A percentile compares a stretch with the other conserved stretches of the same genome.
Evolutionary conservation across 2,329 filamentous ascomycete species (phyloP).

Genomic region (Niveomyces coronatus): DNA sequence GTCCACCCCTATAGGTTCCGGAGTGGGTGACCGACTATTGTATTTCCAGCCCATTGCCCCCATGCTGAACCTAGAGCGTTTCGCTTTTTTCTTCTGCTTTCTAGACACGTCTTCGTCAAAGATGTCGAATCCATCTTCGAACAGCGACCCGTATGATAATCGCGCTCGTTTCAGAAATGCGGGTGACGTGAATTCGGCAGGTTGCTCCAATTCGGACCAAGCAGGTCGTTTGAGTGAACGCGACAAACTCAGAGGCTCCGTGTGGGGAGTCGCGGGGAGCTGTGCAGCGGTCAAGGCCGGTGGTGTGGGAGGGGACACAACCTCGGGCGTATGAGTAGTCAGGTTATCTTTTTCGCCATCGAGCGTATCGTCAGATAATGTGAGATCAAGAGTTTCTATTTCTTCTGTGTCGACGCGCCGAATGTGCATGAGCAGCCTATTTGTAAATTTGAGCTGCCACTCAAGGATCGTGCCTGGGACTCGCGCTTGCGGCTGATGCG

Average conservation of each 20-base stretch:
- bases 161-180: slow-evolving; percentile 67
- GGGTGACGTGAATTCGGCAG: slow-evolving; percentile 60
- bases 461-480: slow-evolving; percentile 42
- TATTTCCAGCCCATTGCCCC: slow-evolving; percentile 65
- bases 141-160: slow-evolving; percentile 57
- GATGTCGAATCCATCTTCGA: slow-evolving; percentile 54
- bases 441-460: slow-evolving; percentile 48
- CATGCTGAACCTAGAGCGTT: slow-evolving; percentile 58
- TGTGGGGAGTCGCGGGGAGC: slow-evolving; percentile 11
- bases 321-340: slow-evolving; percentile 12
- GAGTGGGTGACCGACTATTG: slow-evolving; percentile 59
- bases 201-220: slow-evolving; percentile 25
- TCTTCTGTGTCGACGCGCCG: slow-evolving; percentile 34
- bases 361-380: slow-evolving; percentile 21
- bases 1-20: slow-evolving; percentile 41
- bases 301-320: slow-evolving; percentile 5
- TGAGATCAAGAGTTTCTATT: slow-evolving; percentile 40
- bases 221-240: slow-evolving; percentile 24
- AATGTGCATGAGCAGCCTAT: slow-evolving; percentile 36
- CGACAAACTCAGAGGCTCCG: slow-evolving; percentile 13
- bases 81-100: slow-evolving; percentile 48
- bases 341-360: slow-evolving; percentile 13
- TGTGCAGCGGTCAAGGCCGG: slow-evolving; percentile 9
- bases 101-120: slow-evolving; percentile 59
- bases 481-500: slow-evolving; percentile 35